Evolutionary conservation across 192 early-diverging fungal species (phyloP).

Genomic region (Coemansia sp.): DNA sequence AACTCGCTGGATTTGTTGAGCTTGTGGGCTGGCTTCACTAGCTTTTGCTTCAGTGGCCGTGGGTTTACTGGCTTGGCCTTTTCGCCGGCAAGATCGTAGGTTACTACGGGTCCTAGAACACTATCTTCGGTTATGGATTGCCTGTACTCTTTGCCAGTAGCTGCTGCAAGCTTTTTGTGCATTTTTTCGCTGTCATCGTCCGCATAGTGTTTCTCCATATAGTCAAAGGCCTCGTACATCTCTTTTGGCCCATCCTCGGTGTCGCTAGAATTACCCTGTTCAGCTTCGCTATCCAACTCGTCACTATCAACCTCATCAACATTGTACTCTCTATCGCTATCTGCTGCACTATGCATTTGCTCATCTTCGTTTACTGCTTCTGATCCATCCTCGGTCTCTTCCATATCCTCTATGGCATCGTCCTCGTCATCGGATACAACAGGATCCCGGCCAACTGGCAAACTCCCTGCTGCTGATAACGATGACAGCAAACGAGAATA

Average conservation of each 20-base stretch:
- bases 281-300: conserved; percentile 7
- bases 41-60: conserved; percentile 26
- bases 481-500: conserved; percentile 42
- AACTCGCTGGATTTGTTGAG: conserved; percentile 26
- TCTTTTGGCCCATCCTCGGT: conserved; percentile 16
- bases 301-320: conserved; percentile 28
- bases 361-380: conserved; percentile 27
- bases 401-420: conserved; percentile 18
- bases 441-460: background rate
- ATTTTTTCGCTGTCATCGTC: conserved; percentile 28
- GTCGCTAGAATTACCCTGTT: background rate
- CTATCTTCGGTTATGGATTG: conserved; percentile 29
- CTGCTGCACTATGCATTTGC: background rate
- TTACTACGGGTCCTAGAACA: conserved; percentile 30
- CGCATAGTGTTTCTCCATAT: conserved; percentile 29
- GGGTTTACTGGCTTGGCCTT: conserved; percentile 21
- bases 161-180: conserved; percentile 39
- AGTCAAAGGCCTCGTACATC: conserved; percentile 36
- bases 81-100: conserved; percentile 29
- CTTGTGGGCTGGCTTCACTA: conserved; percentile 36
- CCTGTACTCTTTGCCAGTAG: conserved; percentile 44
- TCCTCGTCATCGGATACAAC: conserved; percentile 20
- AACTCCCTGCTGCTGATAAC: conserved; percentile 7
- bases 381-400: conserved; percentile 34
- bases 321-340: conserved; percentile 16